Evolutionary conservation across 257 asterid species (phyloP).

Genomic region (Craterostigma plantagineum): DNA sequence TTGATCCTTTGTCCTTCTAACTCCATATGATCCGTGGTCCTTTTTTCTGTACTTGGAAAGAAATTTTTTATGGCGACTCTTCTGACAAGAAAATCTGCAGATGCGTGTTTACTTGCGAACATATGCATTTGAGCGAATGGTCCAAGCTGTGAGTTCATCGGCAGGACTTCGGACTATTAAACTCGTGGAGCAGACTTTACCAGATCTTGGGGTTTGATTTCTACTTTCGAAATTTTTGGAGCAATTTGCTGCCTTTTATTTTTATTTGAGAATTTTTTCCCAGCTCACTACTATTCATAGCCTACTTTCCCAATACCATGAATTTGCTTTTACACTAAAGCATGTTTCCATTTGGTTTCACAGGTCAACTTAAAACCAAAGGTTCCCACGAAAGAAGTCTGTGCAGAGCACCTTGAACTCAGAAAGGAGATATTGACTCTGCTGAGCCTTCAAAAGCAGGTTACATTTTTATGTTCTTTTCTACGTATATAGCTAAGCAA

Average conservation of each 20-base stretch:
- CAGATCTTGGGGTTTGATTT: slow-evolving; percentile 18
- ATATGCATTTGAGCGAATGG: slow-evolving; percentile 87
- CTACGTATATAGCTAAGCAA: too few relatives aligned
- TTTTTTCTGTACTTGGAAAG: slow-evolving; percentile 1
- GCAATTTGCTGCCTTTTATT: too few relatives aligned
- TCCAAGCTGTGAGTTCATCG: slow-evolving; percentile 97
- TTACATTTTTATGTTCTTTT: slow-evolving; percentile 10
- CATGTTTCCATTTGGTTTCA: too few relatives aligned
- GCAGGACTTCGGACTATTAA: slow-evolving; percentile 95
- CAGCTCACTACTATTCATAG: too few relatives aligned
- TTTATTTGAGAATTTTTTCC: too few relatives aligned
- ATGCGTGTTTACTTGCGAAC: slow-evolving; percentile 77
- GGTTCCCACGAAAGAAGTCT: slow-evolving; percentile 88
- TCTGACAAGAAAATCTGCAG: slow-evolving; percentile 30
- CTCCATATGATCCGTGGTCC: background rate
- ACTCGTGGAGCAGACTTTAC: slow-evolving; percentile 70
- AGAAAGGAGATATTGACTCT: slow-evolving; percentile 85
- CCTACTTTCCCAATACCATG: too few relatives aligned
- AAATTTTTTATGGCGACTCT: slow-evolving; percentile 7
- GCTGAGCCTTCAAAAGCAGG: slow-evolving; percentile 89
- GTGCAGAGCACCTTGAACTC: slow-evolving; percentile 90
- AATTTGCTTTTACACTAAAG: too few relatives aligned
- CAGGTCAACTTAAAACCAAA: slow-evolving; percentile 94
- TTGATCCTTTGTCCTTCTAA: too few relatives aligned
- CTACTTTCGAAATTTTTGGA: too few relatives aligned